Evolutionary conservation across 2,329 filamentous ascomycete species (phyloP), one percentile per base, ranked within the genome.

Genomic region (Ampelomyces quisqualis): DNA sequence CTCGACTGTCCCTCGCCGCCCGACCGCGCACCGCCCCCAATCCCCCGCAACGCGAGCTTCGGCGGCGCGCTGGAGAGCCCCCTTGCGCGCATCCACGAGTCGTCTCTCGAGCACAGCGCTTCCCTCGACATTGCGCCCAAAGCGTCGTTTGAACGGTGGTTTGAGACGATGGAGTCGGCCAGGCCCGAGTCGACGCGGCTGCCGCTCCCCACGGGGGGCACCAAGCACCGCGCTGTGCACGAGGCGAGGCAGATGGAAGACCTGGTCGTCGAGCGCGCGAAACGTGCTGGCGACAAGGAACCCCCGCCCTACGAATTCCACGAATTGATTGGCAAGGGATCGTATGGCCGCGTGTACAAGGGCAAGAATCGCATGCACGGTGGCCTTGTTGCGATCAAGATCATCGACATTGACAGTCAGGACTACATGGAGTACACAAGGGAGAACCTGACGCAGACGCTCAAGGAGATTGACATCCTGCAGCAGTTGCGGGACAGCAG

Each of bases 341-440:
- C 80, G 46, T 88, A 85, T 60, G 85, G 85, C 2, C 78, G 84
- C 23, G 85, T 89, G 11, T 89, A 86, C 69, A 88, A 86, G 65
- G 83, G 72, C 67, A 67, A 66, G 48, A 68, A 70, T 37, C 65
- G 69, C 22, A 58, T 55, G 13, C 72, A 64, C 4, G 65, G 66
- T 24, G 62, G 77, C 49, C 69, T 87, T 15, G 85, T 89, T 17
- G 85, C 86, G 13, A 78, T 90, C 61, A 90, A 93, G 70, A 90
- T 90, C 55, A 88, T 90, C 59, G 85, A 90, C 62, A 86, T 91
- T 32, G 88, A 93, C 58, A 85, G 86, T 58, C 79, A 81, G 51
- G 88, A 91, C 65, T 75, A 73, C 33, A 58, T 68, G 32, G 67
- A 61, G 38, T 64, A 63, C 56, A 67, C 63, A 3, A 65, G 60